These are phyloP conservation scores for Microsporum audouinii DNA, from an alignment of 2,329 filamentous ascomycete species.

Conservation along the genomic window DNA sequence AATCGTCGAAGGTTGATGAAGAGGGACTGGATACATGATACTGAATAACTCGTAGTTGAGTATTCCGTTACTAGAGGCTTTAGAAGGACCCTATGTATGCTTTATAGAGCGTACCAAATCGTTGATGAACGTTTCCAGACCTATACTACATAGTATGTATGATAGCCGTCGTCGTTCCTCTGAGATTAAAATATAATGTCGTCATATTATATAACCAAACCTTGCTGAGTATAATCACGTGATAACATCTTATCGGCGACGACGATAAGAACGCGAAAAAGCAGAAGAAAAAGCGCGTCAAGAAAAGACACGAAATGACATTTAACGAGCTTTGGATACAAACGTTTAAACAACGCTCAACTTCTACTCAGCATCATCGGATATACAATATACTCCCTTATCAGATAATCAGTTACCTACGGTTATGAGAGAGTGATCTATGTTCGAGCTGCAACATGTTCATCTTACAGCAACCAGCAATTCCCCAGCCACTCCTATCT, in stretches of 20 bases:
- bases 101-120: no score
- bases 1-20: no score
- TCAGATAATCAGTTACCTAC: not conserved
- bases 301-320: no score
- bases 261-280: not conserved
- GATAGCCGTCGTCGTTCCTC: not conserved
- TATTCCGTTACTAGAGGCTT: no score
- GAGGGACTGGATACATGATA: no score
- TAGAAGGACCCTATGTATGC: no score
- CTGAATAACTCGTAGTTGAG: no score
- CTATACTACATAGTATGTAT: not conserved
- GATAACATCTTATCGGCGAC: not conserved
- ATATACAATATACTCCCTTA: not conserved
- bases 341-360: not conserved
- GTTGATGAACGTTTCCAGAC: no score
- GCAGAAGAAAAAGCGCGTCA: not conserved
- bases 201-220: not conserved
- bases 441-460: conserved; percentile 11
- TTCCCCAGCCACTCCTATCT: not conserved
- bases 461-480: not conserved
- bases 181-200: not conserved
- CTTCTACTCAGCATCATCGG: not conserved
- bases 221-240: not conserved
- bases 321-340: no score
- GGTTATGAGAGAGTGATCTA: not conserved